phyloP scores from a whole-genome alignment of 345 rosid genomes.

The Eucalyptus globulus region DNA sequence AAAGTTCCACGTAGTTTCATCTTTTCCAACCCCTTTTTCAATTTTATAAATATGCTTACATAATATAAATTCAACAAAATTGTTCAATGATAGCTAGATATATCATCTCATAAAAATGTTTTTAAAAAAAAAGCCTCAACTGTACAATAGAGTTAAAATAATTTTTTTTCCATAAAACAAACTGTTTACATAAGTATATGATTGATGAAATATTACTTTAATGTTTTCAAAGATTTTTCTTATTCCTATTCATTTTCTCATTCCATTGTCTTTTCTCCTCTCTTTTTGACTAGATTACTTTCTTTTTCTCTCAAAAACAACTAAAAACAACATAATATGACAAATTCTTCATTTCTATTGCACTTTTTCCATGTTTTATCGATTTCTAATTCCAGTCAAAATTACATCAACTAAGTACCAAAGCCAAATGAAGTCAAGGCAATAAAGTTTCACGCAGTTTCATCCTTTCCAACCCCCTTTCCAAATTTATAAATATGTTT shows the following conservation, averaged over 20 bases:
- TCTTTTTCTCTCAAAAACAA: background rate
- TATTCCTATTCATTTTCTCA: background rate
- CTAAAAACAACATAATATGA: background rate
- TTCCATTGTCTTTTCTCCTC: background rate
- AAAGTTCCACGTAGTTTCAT: background rate
- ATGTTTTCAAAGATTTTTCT: background rate
- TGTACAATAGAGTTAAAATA: background rate
- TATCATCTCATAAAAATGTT: background rate
- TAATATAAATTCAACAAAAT: background rate
- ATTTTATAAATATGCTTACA: background rate
- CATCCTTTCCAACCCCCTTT: background rate
- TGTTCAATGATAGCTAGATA: background rate
- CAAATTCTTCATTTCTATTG: background rate
- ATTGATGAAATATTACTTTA: too few relatives aligned
- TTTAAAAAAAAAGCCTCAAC: background rate
- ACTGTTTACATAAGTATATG: background rate
- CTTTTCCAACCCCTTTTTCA: background rate
- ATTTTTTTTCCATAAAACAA: too few relatives aligned
- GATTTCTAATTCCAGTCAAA: background rate
- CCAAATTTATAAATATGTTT: background rate
- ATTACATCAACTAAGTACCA: background rate
- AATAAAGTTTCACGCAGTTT: background rate
- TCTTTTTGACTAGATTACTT: background rate
- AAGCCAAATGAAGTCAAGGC: background rate
- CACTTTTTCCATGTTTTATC: background rate